A percentile compares a stretch with the other conserved stretches of the same genome.
Conservation (phyloP, 1,284 basidiomycete genomes). For the Cryptococcus sp. region DNA sequence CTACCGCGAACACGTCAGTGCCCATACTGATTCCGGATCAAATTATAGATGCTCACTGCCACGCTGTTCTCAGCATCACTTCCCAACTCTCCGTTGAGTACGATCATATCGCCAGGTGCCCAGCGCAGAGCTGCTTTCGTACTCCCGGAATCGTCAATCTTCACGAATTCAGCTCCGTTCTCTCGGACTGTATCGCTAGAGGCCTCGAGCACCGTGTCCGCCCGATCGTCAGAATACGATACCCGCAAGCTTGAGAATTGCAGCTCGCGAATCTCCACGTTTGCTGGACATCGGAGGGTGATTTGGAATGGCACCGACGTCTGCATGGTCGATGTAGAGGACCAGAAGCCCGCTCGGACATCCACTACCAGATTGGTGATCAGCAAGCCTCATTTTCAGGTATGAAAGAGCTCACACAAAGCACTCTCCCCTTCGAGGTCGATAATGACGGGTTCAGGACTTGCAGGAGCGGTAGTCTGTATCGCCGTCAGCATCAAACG, state of each 20-base stretch:
- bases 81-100: constrained; percentile 24
- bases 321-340: constrained; percentile 62
- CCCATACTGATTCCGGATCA: too few species aligned
- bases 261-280: constrained; percentile 39
- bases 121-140: constrained; percentile 26
- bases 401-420: constrained; percentile 59
- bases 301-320: constrained; percentile 71
- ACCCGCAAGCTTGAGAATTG: constrained; percentile 38
- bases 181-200: neutral
- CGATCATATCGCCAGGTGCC: constrained; percentile 11
- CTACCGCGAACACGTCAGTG: constrained; percentile 8
- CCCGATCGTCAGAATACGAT: constrained; percentile 43
- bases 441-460: constrained; percentile 62
- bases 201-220: constrained; percentile 20
- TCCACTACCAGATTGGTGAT: constrained; percentile 58
- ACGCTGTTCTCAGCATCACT: constrained; percentile 24
- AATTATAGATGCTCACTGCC: constrained; percentile 10
- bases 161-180: neutral
- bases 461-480: constrained; percentile 67
- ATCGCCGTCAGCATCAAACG: constrained; percentile 2
- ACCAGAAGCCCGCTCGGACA: constrained; percentile 69
- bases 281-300: constrained; percentile 47
- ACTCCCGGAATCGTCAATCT: neutral
- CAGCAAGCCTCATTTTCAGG: neutral
- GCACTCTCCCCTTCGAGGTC: constrained; percentile 65